Percentiles rank a stretch among this genome's conserved stretches.
Conservation (phyloP, 1,284 basidiomycete genomes). For the Trichosporon inkin region DNA sequence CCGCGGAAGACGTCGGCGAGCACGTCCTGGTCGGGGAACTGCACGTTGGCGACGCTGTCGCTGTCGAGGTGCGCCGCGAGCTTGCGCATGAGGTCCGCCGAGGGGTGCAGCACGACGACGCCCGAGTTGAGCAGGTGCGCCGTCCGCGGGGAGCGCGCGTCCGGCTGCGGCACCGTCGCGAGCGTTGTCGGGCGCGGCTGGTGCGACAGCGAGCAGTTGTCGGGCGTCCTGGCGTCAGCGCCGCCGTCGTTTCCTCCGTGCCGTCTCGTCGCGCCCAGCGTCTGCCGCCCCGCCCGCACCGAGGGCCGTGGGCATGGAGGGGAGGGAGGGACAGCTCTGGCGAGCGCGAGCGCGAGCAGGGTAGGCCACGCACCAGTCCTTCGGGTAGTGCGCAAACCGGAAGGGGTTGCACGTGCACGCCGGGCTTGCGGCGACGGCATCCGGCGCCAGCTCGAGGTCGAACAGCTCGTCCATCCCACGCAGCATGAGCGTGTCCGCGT, state of each 20-base stretch:
- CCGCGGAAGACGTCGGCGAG: conserved; percentile 74
- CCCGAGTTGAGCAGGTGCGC: conserved; percentile 82
- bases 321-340: too few species aligned
- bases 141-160: conserved; percentile 61
- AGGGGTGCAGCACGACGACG: conserved; percentile 76
- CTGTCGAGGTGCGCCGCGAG: conserved; percentile 64
- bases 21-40: conserved; percentile 90
- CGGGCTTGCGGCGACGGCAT: conserved; percentile 78
- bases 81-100: conserved; percentile 51
- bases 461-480: conserved; percentile 90
- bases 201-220: conserved; percentile 76
- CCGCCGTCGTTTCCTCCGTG: background rate
- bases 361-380: conserved; percentile 71
- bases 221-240: conserved; percentile 64
- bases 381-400: conserved; percentile 75
- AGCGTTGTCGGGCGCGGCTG: conserved; percentile 58
- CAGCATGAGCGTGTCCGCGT: conserved; percentile 85
- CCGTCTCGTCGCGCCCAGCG: too few species aligned
- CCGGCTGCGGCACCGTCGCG: conserved; percentile 50
- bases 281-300: background rate
- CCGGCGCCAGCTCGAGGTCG: conserved; percentile 61
- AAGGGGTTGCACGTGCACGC: conserved; percentile 92
- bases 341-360: too few species aligned
- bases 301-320: background rate
- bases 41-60: conserved; percentile 64